A percentile compares a stretch with the other conserved stretches of the same genome.
Evolutionary conservation across 2,329 filamentous ascomycete genomes (phyloP).

Genomic region (Coleophoma crateriformis): DNA sequence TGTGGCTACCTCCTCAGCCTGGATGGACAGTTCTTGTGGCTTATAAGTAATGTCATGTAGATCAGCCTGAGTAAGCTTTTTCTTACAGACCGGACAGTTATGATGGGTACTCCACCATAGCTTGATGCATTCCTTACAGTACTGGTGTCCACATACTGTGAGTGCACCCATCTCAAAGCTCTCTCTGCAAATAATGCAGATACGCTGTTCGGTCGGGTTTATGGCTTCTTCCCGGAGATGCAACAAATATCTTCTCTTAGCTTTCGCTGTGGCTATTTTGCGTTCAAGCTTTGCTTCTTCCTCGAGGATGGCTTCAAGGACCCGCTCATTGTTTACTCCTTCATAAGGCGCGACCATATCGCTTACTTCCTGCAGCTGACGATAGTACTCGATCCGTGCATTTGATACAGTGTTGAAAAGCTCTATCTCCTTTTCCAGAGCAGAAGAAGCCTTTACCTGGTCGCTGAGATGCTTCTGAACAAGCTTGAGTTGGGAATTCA

Average conservation of each 20-base stretch:
- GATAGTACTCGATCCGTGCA: constrained; percentile 80
- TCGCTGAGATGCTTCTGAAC: constrained; percentile 48
- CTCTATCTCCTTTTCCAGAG: constrained; percentile 66
- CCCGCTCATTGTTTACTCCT: constrained; percentile 31
- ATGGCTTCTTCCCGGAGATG: constrained; percentile 29
- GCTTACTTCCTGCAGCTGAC: constrained; percentile 84
- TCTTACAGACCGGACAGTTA: constrained; percentile 84
- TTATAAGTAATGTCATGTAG: constrained; percentile 84
- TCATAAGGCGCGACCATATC: constrained; percentile 77
- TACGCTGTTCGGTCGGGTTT: constrained; percentile 56
- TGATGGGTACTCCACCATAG: constrained; percentile 70
- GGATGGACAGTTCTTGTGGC: constrained; percentile 65
- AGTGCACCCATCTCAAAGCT: constrained; percentile 72
- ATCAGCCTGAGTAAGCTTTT: constrained; percentile 55
- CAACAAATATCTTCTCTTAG: constrained; percentile 70
- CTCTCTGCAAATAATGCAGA: constrained; percentile 83
- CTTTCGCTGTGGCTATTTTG: constrained; percentile 56
- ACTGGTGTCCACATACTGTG: constrained; percentile 87
- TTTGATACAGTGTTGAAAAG: constrained; percentile 78
- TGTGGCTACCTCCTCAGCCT: constrained; percentile 44
- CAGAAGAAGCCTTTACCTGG: constrained; percentile 42
- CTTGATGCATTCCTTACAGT: constrained; percentile 81
- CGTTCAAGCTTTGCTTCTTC: constrained; percentile 51
- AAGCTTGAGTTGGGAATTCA: constrained; percentile 55
- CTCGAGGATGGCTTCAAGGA: constrained; percentile 42